phyloP scores from a whole-genome alignment of 148 eudicot species.

The Persicaria maculosa region DNA sequence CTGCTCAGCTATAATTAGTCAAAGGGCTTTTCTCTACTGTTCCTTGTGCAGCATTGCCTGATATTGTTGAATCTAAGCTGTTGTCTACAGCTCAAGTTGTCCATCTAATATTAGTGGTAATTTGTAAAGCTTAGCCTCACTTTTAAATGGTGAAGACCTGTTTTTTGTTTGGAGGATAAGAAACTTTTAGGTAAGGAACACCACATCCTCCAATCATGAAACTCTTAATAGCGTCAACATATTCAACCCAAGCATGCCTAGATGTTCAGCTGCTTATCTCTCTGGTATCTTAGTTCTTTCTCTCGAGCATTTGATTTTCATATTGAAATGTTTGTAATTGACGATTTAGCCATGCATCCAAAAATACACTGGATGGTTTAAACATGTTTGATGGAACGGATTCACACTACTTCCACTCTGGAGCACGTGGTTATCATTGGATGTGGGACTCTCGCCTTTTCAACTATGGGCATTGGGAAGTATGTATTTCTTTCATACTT shows the following conservation, averaged over 20 bases:
- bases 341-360: slow-evolving; percentile 78
- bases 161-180: too few relatives aligned
- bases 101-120: too few relatives aligned
- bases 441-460: slow-evolving; percentile 99
- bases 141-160: too few relatives aligned
- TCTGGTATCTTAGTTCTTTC: not conserved
- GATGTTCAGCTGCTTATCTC: not conserved
- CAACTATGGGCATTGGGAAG: slow-evolving; percentile 95
- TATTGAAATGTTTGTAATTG: slow-evolving; percentile 7
- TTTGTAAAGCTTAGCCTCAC: too few relatives aligned
- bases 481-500: slow-evolving; percentile 26
- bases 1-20: too few relatives aligned
- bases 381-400: slow-evolving; percentile 97
- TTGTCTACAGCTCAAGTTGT: too few relatives aligned
- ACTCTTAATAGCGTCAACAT: not conserved
- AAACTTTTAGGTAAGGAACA: too few relatives aligned
- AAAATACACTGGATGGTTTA: slow-evolving; percentile 79
- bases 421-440: slow-evolving; percentile 94
- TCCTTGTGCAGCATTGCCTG: too few relatives aligned
- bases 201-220: too few relatives aligned
- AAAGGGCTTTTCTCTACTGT: too few relatives aligned
- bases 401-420: slow-evolving; percentile 95
- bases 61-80: too few relatives aligned
- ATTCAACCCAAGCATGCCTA: not conserved
- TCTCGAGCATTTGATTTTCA: not conserved